phyloP scores from a whole-genome alignment of 2,329 filamentous ascomycete genomes.

The Ramichloridium luteum region DNA sequence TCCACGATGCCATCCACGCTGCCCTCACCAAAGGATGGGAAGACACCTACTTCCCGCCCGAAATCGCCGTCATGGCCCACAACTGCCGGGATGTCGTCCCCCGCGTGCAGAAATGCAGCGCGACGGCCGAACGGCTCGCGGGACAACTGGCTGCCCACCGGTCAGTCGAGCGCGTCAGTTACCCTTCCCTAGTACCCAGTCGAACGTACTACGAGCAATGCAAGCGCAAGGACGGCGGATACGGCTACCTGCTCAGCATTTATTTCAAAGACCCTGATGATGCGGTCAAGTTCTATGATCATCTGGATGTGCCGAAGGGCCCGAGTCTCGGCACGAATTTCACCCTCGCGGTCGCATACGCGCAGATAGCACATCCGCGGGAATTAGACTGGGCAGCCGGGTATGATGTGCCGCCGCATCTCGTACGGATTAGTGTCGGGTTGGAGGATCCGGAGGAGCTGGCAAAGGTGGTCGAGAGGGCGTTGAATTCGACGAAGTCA shows the following conservation, averaged over 20 bases:
- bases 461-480: not conserved
- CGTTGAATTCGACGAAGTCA: no score
- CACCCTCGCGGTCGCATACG: not conserved
- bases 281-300: conserved; percentile 1
- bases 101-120: not conserved
- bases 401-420: not conserved
- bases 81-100: not conserved
- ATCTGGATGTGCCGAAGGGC: not conserved
- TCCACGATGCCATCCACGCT: not conserved
- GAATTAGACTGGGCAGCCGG: not conserved
- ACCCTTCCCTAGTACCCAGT: not conserved
- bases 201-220: not conserved
- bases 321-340: conserved; percentile 1
- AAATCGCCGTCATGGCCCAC: not conserved
- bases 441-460: not conserved
- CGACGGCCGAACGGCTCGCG: not conserved
- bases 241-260: conserved; percentile 1
- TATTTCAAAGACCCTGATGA: not conserved
- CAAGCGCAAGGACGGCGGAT: not conserved
- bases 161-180: not conserved
- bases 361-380: not conserved
- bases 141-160: not conserved
- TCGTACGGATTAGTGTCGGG: not conserved
- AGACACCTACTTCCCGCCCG: not conserved
- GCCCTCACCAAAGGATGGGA: not conserved